Conservation (phyloP, 306 rosid genomes). For the Cucumis sativus region DNA sequence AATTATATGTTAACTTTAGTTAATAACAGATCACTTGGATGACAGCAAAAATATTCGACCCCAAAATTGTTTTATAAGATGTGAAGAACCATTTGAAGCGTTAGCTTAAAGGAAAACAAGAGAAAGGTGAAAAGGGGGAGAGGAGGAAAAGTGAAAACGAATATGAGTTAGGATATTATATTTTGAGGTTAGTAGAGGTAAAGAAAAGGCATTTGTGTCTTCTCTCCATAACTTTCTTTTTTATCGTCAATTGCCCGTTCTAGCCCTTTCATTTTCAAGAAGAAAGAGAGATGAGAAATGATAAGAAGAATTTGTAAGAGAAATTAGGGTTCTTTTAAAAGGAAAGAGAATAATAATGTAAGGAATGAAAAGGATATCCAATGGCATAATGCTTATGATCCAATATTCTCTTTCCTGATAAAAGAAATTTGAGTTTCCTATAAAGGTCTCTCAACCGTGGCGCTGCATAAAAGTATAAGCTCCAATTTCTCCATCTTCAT, state of each 20-base stretch:
- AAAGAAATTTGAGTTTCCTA: neutral
- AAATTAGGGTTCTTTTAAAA: neutral
- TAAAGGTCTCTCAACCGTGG: neutral
- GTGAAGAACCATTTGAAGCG: neutral
- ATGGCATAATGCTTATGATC: constrained; percentile 33
- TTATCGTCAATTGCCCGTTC: neutral
- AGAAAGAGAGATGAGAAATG: neutral
- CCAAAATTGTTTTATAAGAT: too few relatives aligned
- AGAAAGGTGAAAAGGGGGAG: neutral
- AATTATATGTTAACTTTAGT: too few relatives aligned
- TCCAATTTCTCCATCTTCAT: neutral
- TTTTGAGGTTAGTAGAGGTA: neutral
- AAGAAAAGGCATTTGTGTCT: constrained; percentile 22
- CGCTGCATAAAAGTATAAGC: neutral
- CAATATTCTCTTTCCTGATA: neutral
- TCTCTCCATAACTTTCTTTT: neutral
- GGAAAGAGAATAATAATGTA: neutral
- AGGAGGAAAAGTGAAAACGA: neutral
- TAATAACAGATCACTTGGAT: too few relatives aligned
- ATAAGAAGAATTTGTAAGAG: neutral
- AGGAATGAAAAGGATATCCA: constrained; percentile 29
- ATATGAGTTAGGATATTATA: constrained; percentile 21
- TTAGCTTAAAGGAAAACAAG: too few relatives aligned
- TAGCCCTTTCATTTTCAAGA: neutral
- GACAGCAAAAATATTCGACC: too few relatives aligned